These are phyloP conservation scores for Quercus variabilis DNA, from an alignment of 306 rosid species.

Conservation along the genomic window DNA sequence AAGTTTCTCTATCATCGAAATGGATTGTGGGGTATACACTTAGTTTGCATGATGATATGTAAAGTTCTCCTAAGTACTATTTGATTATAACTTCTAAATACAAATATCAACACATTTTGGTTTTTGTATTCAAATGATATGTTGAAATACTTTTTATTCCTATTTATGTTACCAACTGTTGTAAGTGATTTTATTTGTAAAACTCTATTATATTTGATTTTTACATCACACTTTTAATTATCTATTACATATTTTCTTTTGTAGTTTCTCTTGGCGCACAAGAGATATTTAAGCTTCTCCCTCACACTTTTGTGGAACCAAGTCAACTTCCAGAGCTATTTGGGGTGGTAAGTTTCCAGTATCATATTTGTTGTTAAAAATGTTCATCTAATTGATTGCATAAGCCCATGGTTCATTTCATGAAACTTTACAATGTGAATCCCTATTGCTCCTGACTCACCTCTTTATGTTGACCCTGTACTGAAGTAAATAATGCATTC, in stretches of 20 bases:
- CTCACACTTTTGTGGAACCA: conserved; percentile 83
- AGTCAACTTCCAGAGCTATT: conserved; percentile 53
- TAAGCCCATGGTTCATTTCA: background rate
- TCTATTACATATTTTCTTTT: conserved; percentile 11
- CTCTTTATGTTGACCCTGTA: background rate
- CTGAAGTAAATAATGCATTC: background rate
- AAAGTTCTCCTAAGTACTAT: background rate
- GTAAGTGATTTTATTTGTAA: background rate
- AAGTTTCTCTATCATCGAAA: background rate
- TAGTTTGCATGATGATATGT: background rate
- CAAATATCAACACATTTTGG: background rate
- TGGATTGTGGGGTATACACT: conserved; percentile 5
- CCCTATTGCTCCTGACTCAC: background rate
- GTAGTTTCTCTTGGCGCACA: conserved; percentile 88
- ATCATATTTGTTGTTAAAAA: background rate
- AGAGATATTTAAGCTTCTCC: conserved; percentile 91
- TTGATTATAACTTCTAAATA: background rate
- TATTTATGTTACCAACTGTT: background rate
- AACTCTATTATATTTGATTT: background rate
- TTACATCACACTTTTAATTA: background rate
- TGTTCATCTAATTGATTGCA: background rate
- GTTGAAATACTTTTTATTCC: background rate
- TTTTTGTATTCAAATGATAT: background rate
- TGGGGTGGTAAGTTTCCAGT: conserved; percentile 37
- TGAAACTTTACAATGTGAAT: background rate